Evolutionary conservation across 2,329 filamentous ascomycete genomes (phyloP), one percentile per base, ranked within the genome.

Genomic region (Parastagonospora nodorum): DNA sequence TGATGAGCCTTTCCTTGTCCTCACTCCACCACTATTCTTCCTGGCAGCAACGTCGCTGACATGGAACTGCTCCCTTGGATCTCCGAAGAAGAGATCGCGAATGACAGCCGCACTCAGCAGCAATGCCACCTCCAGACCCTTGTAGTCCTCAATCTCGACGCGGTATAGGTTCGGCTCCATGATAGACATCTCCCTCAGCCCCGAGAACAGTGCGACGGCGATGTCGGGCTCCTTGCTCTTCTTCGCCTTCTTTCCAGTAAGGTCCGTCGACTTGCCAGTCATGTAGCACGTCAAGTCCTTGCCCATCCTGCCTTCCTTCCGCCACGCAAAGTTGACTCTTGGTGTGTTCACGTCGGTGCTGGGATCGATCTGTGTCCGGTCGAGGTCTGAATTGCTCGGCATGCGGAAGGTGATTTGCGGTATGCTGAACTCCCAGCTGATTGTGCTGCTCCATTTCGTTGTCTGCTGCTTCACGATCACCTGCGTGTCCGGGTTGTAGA

Each of bases 401-500:
- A 86, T 80, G 28, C 88, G 84, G 72, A 99, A 99, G 24, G 87
- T 89, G 52, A 86, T 87, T 67, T 92, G 86, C 0, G 94, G 94
- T 75, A 99, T 87, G 72, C 93, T 90, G 74, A 99, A 97, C 58
- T 94, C 90, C 88, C 93, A 99, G 46, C 84, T 84, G 45, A 91
- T 85, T 11, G 86, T 87, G 53, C 86, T 88, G 55, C 88, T 92
- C 88, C 92, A 96, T 53, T 87, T 86, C 30, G 89, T 88, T 35
- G 87, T 82, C 61, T 88, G 85, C 64, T 87, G 83, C 62, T 83
- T 86, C 31, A 97, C 83, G 1, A 80, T 64, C 15, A 97, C 79
- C 62, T 88, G 83, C 73, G 94, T 91, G 71, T 97, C 93, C 0
- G 94, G 94, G 70, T 96, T 94, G 80, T 97, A 97, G 2, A 99